Evolutionary conservation across 2,329 filamentous ascomycete species (phyloP).

Genomic region (Aspergillus melleus): DNA sequence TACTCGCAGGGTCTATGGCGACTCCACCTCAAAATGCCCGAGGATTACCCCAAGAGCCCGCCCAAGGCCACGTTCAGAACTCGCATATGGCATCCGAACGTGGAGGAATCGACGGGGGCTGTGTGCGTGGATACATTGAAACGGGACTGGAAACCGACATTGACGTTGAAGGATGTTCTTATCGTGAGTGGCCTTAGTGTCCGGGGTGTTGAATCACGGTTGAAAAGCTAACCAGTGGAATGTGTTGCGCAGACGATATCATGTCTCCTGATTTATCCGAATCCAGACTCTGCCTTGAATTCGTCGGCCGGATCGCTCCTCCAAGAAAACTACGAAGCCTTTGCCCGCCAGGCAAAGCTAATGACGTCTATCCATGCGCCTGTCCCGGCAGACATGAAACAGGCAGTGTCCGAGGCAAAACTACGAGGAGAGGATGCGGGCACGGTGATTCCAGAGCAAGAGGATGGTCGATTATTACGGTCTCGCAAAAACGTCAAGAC

Average conservation of each 20-base stretch:
- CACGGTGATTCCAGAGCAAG: constrained; percentile 26
- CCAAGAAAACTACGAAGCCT: constrained; percentile 60
- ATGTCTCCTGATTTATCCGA: constrained; percentile 64
- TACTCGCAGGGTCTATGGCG: constrained; percentile 61
- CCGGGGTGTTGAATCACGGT: background rate
- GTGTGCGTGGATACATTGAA: constrained; percentile 67
- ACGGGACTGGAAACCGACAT: constrained; percentile 59
- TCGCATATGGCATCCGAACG: constrained; percentile 64
- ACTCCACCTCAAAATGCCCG: constrained; percentile 60
- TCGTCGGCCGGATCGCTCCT: constrained; percentile 59
- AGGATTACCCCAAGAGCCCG: constrained; percentile 52
- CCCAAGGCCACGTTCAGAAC: constrained; percentile 61
- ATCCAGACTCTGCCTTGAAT: constrained; percentile 64
- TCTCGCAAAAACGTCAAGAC: constrained; percentile 16
- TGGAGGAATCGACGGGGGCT: constrained; percentile 61
- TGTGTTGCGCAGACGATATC: constrained; percentile 53
- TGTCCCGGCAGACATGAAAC: constrained; percentile 48
- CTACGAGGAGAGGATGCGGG: constrained; percentile 52
- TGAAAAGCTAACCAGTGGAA: background rate
- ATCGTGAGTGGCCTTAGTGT: constrained; percentile 35
- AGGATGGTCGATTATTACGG: constrained; percentile 17
- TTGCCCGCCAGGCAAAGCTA: constrained; percentile 57
- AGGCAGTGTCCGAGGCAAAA: constrained; percentile 55
- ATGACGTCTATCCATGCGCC: constrained; percentile 64
- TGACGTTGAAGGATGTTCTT: constrained; percentile 61